Conservation (phyloP, 1,284 basidiomycete genomes). For the Trametes hirsuta region DNA sequence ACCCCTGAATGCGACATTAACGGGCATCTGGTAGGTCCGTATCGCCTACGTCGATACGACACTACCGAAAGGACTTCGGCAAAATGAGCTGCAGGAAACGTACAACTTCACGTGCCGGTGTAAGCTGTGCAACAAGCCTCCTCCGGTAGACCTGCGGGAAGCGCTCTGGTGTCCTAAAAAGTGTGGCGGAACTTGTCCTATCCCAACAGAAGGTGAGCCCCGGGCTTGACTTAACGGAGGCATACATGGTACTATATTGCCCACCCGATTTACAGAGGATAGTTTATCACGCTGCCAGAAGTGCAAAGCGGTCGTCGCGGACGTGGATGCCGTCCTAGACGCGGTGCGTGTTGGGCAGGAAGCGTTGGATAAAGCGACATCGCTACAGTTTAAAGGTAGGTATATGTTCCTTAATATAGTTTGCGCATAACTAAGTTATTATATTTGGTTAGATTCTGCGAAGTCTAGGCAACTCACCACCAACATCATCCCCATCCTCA, state of each 20-base stretch:
- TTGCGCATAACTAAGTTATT: not conserved
- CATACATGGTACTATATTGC: not conserved
- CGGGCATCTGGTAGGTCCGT: slow-evolving; percentile 44
- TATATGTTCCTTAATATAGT: not conserved
- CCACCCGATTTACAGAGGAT: slow-evolving; percentile 41
- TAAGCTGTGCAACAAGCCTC: slow-evolving; percentile 47
- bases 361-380: slow-evolving; percentile 69
- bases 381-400: slow-evolving; percentile 58
- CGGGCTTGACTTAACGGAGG: not conserved
- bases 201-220: slow-evolving; percentile 58
- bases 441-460: slow-evolving; percentile 48
- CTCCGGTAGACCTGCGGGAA: slow-evolving; percentile 66
- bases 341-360: slow-evolving; percentile 68
- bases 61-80: slow-evolving; percentile 61
- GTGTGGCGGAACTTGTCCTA: slow-evolving; percentile 62
- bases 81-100: slow-evolving; percentile 62
- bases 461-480: slow-evolving; percentile 65
- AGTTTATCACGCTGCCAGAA: slow-evolving; percentile 53
- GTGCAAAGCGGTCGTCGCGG: slow-evolving; percentile 56
- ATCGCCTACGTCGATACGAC: slow-evolving; percentile 89
- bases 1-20: not conserved
- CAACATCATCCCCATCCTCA: slow-evolving; percentile 65
- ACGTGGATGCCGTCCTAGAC: slow-evolving; percentile 58
- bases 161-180: slow-evolving; percentile 66
- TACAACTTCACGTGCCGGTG: slow-evolving; percentile 87